Evolutionary conservation across 2,329 filamentous ascomycete species (phyloP), one percentile per base, ranked within the genome.

Genomic region (Madurella fahalii): DNA sequence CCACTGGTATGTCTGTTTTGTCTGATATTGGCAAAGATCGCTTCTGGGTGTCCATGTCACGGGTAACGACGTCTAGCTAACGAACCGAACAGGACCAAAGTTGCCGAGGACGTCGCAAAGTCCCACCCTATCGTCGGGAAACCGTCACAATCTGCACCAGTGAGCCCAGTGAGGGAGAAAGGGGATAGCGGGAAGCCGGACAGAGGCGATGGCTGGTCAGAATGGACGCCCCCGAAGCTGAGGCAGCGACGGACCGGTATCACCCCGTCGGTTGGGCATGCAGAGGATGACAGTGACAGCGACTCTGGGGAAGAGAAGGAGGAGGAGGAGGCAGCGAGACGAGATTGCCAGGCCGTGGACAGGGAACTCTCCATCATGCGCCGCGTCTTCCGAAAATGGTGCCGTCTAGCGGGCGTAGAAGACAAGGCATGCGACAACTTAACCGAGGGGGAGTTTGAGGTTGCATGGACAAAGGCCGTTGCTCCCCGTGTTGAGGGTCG

Each of bases 381-480:
- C 20, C 83, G 82, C 61, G 86, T 86, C 12, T 84, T 86, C 65
- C 72, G 77, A 17, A 89, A 87, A 63, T 95, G 90, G 90, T 86
- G 85, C 65, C 76, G 80, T 18, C 71, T 83, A 56, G 83, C 87
- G 0, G 83, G 84, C 0, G 73, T 95, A 17, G 76, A 84, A 55
- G 77, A 74, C 49, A 64, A 69, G 47, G 67, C 74, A 11, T 79
- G 74, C 40, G 79, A 81, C 55, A 77, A 80, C 15, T 78, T 89
- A 56, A 76, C 78, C 54, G 76, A 83, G 48, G 78, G 74, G 0
- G 83, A 84, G 57, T 75, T 76, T 43, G 79, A 84, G 48, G 83
- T 87, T 32, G 79, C 86, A 60, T 95, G 90, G 90, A 93, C 89
- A 9, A 83, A 81, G 58, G 86, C 89, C 1, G 92, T 95, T 68